Base-by-base conservation (phyloP, 495 filamentous ascomycete species). In the Lineolata rhizophorae region DNA sequence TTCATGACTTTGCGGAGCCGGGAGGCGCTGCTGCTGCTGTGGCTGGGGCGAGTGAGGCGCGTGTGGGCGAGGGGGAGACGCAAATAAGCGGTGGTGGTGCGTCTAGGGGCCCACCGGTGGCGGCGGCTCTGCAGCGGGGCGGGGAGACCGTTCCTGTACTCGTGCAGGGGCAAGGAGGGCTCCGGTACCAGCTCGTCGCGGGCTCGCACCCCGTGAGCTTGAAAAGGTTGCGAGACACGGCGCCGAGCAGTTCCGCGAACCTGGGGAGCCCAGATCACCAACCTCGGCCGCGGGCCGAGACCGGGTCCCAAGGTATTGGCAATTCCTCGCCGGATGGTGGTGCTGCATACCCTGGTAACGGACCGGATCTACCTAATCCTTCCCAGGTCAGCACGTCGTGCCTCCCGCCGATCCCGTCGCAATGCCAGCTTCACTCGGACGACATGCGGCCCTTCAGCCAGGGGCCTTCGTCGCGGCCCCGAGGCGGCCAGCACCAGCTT, bases 1-100 rank as follows among this genome's bases (percentile, higher is more conserved):
- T 65, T 43, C 72, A 78, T 43, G 64, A 72, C 40, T 51, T 58
- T 37, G 25, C 49, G 25, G 31, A 28, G 17, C 35, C 21, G 30
- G 6, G 28, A 9, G 15, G 17, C 6, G 17, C 10, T 6, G 28
- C 28, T 30, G 28, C 14, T 16, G 28, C 6, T 6, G 9, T 10
- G 8, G 10, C 28, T 17, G 6, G 6, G 8, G 9, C 28, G 28
- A 6, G 10, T 8, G 9, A 30, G 28, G 8, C 28, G 8, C 9
- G 9, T 6, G 10, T 30, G 8, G n/a, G n/a, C n/a, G n/a, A n/a
- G n/a, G n/a, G n/a, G n/a, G n/a, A 30, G 6, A 30, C 9, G 6
- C 28, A 30, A 17, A 9, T 30, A 9, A 17, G 9, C 28, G 28
- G 15, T 30, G 9, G 10, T 9, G 9, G 6, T 30, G 28, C 28